phyloP scores from a whole-genome alignment of 208 protist genomes.

The Lotmaria passim region DNA sequence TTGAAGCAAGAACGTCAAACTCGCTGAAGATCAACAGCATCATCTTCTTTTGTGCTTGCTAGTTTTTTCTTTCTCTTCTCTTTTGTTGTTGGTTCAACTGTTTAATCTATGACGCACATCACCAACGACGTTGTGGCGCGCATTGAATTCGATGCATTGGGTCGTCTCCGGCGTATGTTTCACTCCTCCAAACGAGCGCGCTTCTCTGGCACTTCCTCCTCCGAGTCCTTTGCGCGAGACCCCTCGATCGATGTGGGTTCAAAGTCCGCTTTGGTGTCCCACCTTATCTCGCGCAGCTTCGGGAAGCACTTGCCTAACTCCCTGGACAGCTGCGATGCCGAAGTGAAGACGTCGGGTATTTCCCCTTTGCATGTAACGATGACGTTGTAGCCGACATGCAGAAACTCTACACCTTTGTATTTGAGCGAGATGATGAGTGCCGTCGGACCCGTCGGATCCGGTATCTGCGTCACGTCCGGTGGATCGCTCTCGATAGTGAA shows the following conservation, averaged over 20 bases:
- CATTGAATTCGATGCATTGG: not conserved
- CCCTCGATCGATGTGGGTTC: not conserved
- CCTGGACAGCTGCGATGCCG: conserved; percentile 48
- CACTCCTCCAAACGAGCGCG: conserved; percentile 7
- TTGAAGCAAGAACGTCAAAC: no score
- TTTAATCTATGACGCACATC: not conserved
- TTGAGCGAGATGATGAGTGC: conserved; percentile 72
- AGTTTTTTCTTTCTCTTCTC: not conserved
- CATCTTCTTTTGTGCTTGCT: no score
- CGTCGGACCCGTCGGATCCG: conserved; percentile 82
- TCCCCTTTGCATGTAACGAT: conserved; percentile 65
- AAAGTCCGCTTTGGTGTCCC: conserved; percentile 22
- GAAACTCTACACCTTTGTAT: conserved; percentile 72
- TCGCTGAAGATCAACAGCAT: no score
- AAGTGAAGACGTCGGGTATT: conserved; percentile 78
- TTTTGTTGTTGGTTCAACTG: not conserved
- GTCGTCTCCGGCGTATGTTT: not conserved
- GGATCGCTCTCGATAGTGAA: conserved; percentile 72
- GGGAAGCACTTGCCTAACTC: conserved; percentile 62
- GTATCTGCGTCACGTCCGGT: conserved; percentile 67
- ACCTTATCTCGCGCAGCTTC: conserved; percentile 37
- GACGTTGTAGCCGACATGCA: conserved; percentile 82
- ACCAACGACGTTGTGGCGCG: not conserved
- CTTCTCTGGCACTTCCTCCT: conserved; percentile 14
- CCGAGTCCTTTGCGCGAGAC: not conserved